These are phyloP conservation scores for Exophiala sideris DNA, from an alignment of 2,329 filamentous ascomycete genomes.

Conservation along the genomic window DNA sequence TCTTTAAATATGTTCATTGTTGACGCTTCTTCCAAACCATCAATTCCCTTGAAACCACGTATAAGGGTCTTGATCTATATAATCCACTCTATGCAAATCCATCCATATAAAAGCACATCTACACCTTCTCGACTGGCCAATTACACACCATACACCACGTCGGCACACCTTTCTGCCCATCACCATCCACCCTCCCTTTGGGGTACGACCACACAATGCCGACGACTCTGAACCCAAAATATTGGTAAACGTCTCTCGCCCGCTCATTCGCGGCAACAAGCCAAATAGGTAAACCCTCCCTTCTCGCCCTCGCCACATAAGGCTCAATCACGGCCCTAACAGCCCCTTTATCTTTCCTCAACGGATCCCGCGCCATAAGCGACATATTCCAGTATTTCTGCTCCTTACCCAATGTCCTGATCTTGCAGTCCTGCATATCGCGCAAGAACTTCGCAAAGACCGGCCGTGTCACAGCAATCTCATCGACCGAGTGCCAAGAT, in stretches of 20 bases:
- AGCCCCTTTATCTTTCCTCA: slow-evolving; percentile 19
- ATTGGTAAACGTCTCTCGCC: slow-evolving; percentile 25
- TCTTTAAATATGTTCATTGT: too few relatives aligned
- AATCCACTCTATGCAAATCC: too few relatives aligned
- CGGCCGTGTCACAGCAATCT: slow-evolving; percentile 7
- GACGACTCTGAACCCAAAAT: slow-evolving; percentile 25
- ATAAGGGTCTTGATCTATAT: too few relatives aligned
- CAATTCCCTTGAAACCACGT: too few relatives aligned
- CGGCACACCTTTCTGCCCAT: neutral
- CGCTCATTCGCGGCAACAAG: slow-evolving; percentile 19
- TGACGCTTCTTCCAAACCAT: too few relatives aligned
- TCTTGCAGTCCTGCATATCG: slow-evolving; percentile 4
- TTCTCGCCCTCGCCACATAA: slow-evolving; percentile 15
- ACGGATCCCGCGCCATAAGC: slow-evolving; percentile 23
- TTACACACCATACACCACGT: slow-evolving; percentile 23
- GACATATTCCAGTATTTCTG: slow-evolving; percentile 16
- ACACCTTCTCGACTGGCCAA: slow-evolving; percentile 15
- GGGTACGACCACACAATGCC: slow-evolving; percentile 9
- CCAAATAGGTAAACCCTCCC: slow-evolving; percentile 22
- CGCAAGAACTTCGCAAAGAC: slow-evolving; percentile 15
- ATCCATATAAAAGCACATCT: too few relatives aligned
- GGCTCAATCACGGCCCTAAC: slow-evolving; percentile 27
- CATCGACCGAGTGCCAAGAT: neutral
- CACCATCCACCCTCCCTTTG: neutral
- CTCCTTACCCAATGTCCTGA: neutral